Base-by-base conservation (phyloP, 495 filamentous ascomycete species). In the Bombardia bombarda region DNA sequence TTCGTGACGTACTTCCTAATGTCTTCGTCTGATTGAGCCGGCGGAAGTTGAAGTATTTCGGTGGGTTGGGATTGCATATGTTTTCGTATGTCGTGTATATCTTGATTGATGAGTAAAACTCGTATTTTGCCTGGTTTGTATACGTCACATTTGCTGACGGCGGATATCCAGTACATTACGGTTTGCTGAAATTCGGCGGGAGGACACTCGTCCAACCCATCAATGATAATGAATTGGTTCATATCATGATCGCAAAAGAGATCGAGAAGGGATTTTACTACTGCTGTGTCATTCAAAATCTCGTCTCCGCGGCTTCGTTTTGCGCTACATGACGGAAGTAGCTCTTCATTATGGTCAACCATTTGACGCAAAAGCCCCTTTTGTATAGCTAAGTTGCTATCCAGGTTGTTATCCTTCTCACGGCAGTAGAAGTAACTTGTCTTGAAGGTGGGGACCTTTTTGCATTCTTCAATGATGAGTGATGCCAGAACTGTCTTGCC, bases 181-280 rank as follows among this genome's bases (percentile, higher is more conserved):
- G 58, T 48, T 12, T 32, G 38, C n/a, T 50, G 56, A 28, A 57
- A 45, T 42, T 71, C 57, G 2, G 34, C n/a, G 1, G 35, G 3
- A 7, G 58, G 50, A 32, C 66, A 70, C 39, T 74, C 70, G 36
- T 74, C 70, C 3, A 73, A 24, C 0, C 67, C 70, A 41, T 74
- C 70, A 39, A 73, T 62, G 12, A 71, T 47, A 16, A 74, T 58
- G 42, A 58, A 61, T 1, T 59, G 42, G 5, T 51, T 40, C 23
- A 47, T 47, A 9, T 53, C 48, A 32, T 47, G 43, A 18, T 53
- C 40, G 28, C 61, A 53, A 21, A 58, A 51, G 3, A 49, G 38
- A 14, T 57, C 43, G 5, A 70, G 46, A 13, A 72, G 56, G 0
- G 58, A 40, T 33, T 50, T 52, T 20, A 58, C 50, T 4, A 50